Conservation (phyloP, 2,329 filamentous ascomycete species). For the Phialocephala subalpina region DNA sequence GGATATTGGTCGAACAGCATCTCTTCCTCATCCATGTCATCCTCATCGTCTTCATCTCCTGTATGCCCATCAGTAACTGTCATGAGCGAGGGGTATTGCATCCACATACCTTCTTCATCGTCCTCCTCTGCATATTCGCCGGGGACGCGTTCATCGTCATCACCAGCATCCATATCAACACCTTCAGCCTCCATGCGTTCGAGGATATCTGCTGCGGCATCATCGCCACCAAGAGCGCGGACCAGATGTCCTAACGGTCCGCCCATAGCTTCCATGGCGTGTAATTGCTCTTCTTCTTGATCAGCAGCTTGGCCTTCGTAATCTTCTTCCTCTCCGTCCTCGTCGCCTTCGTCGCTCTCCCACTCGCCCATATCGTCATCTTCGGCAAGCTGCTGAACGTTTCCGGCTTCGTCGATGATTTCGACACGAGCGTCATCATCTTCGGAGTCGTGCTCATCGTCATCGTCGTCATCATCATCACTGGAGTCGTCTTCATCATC, state of each 20-base stretch:
- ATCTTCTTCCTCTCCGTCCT: conserved; percentile 59
- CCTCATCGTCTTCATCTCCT: conserved; percentile 69
- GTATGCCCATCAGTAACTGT: background rate
- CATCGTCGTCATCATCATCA: conserved; percentile 63
- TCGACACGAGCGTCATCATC: conserved; percentile 56
- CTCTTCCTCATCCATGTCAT: conserved; percentile 72
- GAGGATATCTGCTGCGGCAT: conserved; percentile 46
- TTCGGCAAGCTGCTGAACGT: conserved; percentile 56
- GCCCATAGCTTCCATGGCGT: conserved; percentile 50
- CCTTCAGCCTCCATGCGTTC: conserved; percentile 53
- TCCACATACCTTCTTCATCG: conserved; percentile 63
- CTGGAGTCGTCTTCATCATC: conserved; percentile 70
- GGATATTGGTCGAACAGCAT: conserved; percentile 69
- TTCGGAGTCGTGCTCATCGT: conserved; percentile 63
- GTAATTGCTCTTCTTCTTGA: conserved; percentile 58
- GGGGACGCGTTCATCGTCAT: conserved; percentile 48
- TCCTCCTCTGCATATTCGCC: conserved; percentile 62
- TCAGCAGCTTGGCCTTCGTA: conserved; percentile 64
- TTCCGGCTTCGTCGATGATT: conserved; percentile 70
- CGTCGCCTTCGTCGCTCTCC: conserved; percentile 65
- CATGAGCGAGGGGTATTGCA: background rate
- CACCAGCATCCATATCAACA: conserved; percentile 55
- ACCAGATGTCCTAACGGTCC: conserved; percentile 61
- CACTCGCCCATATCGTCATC: conserved; percentile 68
- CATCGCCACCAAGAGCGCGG: conserved; percentile 54